These are phyloP conservation scores for Metarhizium rileyi DNA, from an alignment of 2,329 filamentous ascomycete genomes.

Conservation along the genomic window DNA sequence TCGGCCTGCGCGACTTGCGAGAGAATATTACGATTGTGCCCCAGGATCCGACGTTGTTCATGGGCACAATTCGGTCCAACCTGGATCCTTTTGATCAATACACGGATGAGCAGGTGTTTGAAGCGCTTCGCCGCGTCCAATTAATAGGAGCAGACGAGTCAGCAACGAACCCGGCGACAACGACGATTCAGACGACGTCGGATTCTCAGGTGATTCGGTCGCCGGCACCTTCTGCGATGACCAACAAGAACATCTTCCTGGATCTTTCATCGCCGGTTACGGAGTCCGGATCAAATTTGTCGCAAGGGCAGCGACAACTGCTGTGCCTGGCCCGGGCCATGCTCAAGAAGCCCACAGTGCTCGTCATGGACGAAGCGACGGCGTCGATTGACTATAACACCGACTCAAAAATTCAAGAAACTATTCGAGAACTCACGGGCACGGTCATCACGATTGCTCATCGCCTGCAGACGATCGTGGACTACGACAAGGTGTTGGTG, in stretches of 20 bases:
- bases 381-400: conserved; percentile 96
- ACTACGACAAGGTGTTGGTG: conserved; percentile 96
- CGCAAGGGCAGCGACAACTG: conserved; percentile 90
- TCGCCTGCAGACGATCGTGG: conserved; percentile 89
- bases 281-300: conserved; percentile 89
- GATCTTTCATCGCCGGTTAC: conserved; percentile 76
- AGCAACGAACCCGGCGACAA: conserved; percentile 18
- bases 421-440: conserved; percentile 83
- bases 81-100: conserved; percentile 86
- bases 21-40: conserved; percentile 96
- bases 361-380: conserved; percentile 99
- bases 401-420: conserved; percentile 91
- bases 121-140: conserved; percentile 77
- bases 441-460: conserved; percentile 97
- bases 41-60: conserved; percentile 92
- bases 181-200: conserved; percentile 9
- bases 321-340: conserved; percentile 88
- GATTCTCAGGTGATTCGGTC: conserved; percentile 12
- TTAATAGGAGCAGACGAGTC: conserved; percentile 58
- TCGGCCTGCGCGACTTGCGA: conserved; percentile 87
- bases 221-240: conserved; percentile 30
- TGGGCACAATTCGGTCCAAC: conserved; percentile 83
- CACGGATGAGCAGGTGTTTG: conserved; percentile 84
- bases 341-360: conserved; percentile 79
- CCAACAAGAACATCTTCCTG: conserved; percentile 92